Evolutionary conservation across 2,329 filamentous ascomycete genomes (phyloP).

Genomic region (Talaromyces sp.): DNA sequence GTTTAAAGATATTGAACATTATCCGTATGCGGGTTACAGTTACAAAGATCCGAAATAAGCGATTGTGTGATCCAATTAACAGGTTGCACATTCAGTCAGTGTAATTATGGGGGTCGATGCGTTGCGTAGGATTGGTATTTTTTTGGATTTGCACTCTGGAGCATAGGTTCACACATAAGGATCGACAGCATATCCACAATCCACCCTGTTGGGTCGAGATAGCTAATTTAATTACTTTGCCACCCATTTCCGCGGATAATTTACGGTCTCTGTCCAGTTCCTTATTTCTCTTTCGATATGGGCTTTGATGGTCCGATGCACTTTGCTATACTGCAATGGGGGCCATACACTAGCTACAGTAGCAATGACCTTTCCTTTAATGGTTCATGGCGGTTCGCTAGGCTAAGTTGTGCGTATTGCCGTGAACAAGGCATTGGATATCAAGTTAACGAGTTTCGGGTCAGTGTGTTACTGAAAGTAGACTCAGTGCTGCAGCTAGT

Average conservation of each 20-base stretch:
- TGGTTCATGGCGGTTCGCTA: neutral
- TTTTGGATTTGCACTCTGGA: neutral
- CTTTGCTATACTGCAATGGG: neutral
- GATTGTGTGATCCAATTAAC: neutral
- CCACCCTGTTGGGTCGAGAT: neutral
- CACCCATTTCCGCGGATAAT: neutral
- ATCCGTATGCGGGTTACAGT: neutral
- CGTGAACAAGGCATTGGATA: neutral
- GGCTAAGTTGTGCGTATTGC: neutral
- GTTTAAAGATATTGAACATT: neutral
- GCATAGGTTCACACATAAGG: neutral
- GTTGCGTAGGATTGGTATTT: neutral
- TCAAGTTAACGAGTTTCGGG: neutral
- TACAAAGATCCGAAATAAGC: neutral
- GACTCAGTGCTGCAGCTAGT: neutral
- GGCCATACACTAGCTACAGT: neutral
- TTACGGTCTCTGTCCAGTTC: neutral
- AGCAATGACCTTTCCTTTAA: neutral
- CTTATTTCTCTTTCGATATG: neutral
- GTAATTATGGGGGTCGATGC: neutral
- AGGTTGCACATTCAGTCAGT: neutral
- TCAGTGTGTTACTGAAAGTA: neutral
- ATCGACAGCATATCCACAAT: neutral
- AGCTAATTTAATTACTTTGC: neutral
- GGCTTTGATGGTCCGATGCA: neutral